Evolutionary conservation across 2,329 filamentous ascomycete species (phyloP).

Genomic region (Periconia sp.): DNA sequence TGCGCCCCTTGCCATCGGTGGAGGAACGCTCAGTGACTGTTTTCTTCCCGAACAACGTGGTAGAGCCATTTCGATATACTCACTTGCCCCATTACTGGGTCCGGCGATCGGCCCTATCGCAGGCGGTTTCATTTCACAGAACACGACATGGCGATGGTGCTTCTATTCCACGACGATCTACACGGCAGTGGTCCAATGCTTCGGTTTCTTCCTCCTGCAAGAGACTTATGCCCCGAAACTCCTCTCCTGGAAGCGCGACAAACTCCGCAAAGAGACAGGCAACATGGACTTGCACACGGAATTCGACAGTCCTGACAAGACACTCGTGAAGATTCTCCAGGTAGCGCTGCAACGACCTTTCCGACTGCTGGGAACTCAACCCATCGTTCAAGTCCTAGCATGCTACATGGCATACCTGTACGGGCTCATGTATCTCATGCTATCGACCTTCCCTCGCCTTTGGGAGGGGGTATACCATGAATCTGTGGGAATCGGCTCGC

Average conservation of each 20-base stretch:
- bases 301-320: conserved; percentile 48
- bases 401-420: conserved; percentile 65
- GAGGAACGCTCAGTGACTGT: conserved; percentile 56
- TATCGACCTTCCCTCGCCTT: conserved; percentile 66
- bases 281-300: conserved; percentile 66
- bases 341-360: conserved; percentile 61
- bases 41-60: conserved; percentile 68
- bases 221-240: conserved; percentile 72
- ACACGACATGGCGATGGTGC: conserved; percentile 74
- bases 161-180: conserved; percentile 72
- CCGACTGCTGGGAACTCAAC: conserved; percentile 62
- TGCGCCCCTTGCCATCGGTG: conserved; percentile 30
- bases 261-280: conserved; percentile 64
- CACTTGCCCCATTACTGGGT: conserved; percentile 67
- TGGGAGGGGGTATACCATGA: conserved; percentile 64
- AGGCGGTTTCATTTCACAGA: conserved; percentile 68
- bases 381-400: conserved; percentile 64
- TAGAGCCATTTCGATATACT: conserved; percentile 67
- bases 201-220: conserved; percentile 66
- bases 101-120: conserved; percentile 70
- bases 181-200: conserved; percentile 65
- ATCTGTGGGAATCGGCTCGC: conserved; percentile 62
- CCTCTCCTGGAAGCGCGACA: conserved; percentile 62
- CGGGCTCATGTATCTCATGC: conserved; percentile 67
- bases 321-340: conserved; percentile 34